These are phyloP conservation scores for Oxyria digyna DNA, from an alignment of 148 eudicot genomes.

Conservation along the genomic window DNA sequence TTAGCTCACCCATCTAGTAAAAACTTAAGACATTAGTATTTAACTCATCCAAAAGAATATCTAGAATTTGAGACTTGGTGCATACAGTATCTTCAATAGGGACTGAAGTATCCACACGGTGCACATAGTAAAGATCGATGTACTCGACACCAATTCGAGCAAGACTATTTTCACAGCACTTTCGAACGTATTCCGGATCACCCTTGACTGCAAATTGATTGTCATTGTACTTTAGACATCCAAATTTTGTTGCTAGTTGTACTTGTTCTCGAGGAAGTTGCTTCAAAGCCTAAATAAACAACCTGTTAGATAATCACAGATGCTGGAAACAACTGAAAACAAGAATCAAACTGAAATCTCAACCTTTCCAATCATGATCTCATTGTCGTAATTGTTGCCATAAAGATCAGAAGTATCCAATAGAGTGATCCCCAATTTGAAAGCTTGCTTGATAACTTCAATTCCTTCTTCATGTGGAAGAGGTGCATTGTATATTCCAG, in stretches of 20 bases:
- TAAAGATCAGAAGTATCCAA: slow-evolving; percentile 37
- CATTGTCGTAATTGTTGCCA: slow-evolving; percentile 27
- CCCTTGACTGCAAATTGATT: slow-evolving; percentile 17
- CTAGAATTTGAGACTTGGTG: background rate
- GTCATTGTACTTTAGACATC: slow-evolving; percentile 4
- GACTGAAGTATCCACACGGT: slow-evolving; percentile 31
- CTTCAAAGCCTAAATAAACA: slow-evolving; percentile 27
- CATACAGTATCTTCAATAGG: slow-evolving; percentile 42
- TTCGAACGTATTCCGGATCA: slow-evolving; percentile 28
- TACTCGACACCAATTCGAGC: slow-evolving; percentile 31
- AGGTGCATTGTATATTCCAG: slow-evolving; percentile 30
- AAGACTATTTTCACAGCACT: slow-evolving; percentile 35
- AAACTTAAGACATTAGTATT: background rate
- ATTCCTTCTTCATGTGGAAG: slow-evolving; percentile 36
- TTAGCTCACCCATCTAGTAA: slow-evolving; percentile 36
- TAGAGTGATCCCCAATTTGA: slow-evolving; percentile 31
- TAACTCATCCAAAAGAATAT: background rate
- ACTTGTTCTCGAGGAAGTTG: slow-evolving; percentile 25
- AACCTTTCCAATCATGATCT: slow-evolving; percentile 40
- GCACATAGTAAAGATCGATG: slow-evolving; percentile 40
- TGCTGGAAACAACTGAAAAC: too few relatives aligned
- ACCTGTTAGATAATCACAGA: background rate
- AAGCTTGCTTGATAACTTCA: slow-evolving; percentile 27
- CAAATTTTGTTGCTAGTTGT: slow-evolving; percentile 37
- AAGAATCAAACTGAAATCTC: background rate